Conservation (phyloP, 148 eudicot species). For the Cornus suecica region DNA sequence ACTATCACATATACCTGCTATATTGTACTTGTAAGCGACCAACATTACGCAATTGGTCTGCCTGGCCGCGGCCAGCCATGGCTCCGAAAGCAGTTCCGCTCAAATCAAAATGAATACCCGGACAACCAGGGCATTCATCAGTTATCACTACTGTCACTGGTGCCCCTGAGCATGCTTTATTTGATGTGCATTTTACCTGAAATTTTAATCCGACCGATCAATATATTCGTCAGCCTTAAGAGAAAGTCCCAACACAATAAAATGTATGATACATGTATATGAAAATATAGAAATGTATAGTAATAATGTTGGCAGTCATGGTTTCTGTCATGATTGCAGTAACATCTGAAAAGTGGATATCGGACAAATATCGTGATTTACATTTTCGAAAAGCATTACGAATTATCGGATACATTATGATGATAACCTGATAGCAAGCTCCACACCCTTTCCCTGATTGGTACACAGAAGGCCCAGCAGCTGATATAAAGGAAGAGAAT, state of each 20-base stretch:
- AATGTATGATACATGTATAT: too few relatives aligned
- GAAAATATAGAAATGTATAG: too few relatives aligned
- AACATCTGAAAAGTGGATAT: too few relatives aligned
- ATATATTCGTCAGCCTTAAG: too few relatives aligned
- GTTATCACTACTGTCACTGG: slow-evolving; percentile 62
- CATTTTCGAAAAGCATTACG: too few relatives aligned
- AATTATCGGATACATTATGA: too few relatives aligned
- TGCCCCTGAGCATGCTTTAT: slow-evolving; percentile 61
- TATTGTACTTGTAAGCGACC: slow-evolving; percentile 53
- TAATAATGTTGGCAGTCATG: too few relatives aligned
- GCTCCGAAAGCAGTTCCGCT: slow-evolving; percentile 83
- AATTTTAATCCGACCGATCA: neutral
- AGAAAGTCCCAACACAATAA: too few relatives aligned
- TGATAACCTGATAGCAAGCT: slow-evolving; percentile 68
- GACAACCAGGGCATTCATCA: slow-evolving; percentile 70
- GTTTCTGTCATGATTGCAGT: too few relatives aligned
- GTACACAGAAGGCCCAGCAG: slow-evolving; percentile 61
- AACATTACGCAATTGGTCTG: slow-evolving; percentile 42
- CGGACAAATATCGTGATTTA: too few relatives aligned
- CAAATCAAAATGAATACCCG: slow-evolving; percentile 55
- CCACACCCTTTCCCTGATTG: slow-evolving; percentile 63
- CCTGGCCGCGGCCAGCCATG: slow-evolving; percentile 55
- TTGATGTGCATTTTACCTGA: slow-evolving; percentile 57
- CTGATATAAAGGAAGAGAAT: slow-evolving; percentile 52
- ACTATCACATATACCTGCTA: too few relatives aligned